Evolutionary conservation across 1,284 basidiomycete genomes (phyloP), one percentile per base, ranked within the genome.

Genomic region (Tylopilus sp.): DNA sequence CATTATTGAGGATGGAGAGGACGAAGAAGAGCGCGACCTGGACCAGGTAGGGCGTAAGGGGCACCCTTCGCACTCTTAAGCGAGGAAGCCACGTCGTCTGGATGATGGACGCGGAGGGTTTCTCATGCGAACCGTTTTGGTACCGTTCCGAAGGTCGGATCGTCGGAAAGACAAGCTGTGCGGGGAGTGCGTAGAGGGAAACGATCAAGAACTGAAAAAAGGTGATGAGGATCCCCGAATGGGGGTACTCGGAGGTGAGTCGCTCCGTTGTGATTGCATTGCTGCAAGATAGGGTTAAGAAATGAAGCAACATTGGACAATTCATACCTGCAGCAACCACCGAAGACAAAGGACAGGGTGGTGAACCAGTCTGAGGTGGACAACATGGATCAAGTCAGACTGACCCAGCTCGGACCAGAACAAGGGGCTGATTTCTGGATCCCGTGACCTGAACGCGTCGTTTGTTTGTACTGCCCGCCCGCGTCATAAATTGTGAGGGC

Each of bases 1-100:
- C 89, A 80, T 98, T 98, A 81, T 98, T 98, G 72, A 98, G 82
- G 62, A 91, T 76, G n/a, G 93, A 95, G 63, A 96, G 87, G 10
- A 86, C 78, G 67, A 94, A 91, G 80, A 97, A 97, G 52, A 98
- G 83, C 2, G 85, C 83, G 55, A 98, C 96, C 80, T 98, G 96
- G 1, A 92, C 81, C 26, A 92, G 73, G 84, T 97, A 97, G 15
- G 91, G 83, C 18, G 81, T 78, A 26, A 98, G 76, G 1, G 96
- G 95, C 19, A 98, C 91, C 65, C 83, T 83, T 15, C 92, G 85
- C 24, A 84, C 83, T 69, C 86, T 87, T 26, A 94, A 81, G 15
- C 84, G 83, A n/a, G 80, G 83, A 5, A 71, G 26, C 65, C 65
- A 67, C 15, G 67, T 24, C 7, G 53, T 81, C 79, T 83, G 13